Percentiles rank a stretch among this genome's conserved stretches.
Evolutionary conservation across 2,329 filamentous ascomycete genomes (phyloP).

Genomic region (Monosporascus cannonballus): DNA sequence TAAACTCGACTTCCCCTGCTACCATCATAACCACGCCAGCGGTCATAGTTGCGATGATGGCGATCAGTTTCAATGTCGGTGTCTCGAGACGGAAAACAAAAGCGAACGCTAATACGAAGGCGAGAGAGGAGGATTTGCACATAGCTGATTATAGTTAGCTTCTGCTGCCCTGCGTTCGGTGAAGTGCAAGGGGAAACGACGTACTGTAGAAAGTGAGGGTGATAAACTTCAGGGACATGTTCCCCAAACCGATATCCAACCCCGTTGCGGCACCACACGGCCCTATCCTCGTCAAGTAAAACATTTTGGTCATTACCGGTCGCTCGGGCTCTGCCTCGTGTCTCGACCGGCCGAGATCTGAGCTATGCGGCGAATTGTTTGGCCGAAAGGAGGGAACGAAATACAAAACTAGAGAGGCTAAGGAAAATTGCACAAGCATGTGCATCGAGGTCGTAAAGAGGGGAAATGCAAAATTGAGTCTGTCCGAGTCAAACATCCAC

Average conservation of each 20-base stretch:
- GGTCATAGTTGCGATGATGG: conserved; percentile 89
- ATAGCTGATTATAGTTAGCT: conserved; percentile 54
- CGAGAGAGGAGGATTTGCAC: conserved; percentile 96
- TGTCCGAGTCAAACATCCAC: conserved; percentile 92
- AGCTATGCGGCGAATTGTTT: conserved; percentile 37
- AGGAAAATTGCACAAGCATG: conserved; percentile 88
- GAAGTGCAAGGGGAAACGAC: conserved; percentile 20
- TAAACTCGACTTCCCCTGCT: conserved; percentile 86
- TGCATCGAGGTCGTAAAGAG: conserved; percentile 93
- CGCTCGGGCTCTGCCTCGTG: conserved; percentile 47
- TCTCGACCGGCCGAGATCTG: conserved; percentile 44
- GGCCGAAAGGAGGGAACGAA: conserved; percentile 79
- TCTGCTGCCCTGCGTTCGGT: conserved; percentile 2
- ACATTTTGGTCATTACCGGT: conserved; percentile 76
- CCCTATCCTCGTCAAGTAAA: conserved; percentile 86
- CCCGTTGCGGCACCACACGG: conserved; percentile 91
- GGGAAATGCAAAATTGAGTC: conserved; percentile 87
- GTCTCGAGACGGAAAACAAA: conserved; percentile 89
- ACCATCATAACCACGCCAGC: conserved; percentile 97
- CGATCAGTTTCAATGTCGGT: conserved; percentile 77
- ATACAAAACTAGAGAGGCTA: conserved; percentile 73
- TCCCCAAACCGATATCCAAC: conserved; percentile 91
- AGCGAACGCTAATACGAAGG: conserved; percentile 91
- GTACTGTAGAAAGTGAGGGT: conserved; percentile 91
- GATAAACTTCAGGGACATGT: conserved; percentile 93